Base-by-base conservation (phyloP, 352 stramenopile genomes). In the Pythium biforme region DNA sequence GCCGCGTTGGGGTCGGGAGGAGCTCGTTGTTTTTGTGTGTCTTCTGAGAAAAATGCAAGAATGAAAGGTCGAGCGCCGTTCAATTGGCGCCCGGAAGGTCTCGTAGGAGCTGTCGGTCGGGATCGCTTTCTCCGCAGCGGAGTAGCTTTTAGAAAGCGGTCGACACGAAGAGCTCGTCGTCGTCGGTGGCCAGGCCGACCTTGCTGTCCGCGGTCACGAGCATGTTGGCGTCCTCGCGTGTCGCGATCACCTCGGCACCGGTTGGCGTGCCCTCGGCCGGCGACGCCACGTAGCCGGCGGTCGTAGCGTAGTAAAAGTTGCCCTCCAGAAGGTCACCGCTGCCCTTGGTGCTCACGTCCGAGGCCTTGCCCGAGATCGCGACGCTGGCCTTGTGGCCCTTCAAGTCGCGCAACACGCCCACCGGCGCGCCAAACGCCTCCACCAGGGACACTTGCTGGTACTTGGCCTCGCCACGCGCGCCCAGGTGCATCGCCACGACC, bases 271-370 rank as follows among this genome's bases (percentile, higher is more conserved):
- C 67, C 4, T 51, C 31, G 23, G 27, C 31, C 14, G 62, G 23
- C 6, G 67, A 27, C 15, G 81, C 68, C 27, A 89, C 52, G 15
- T 59, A 66, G 9, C 80, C 82, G 3, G 60, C 71, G 11, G 82
- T 89, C 8, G 72, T 89, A 9, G 79, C 79, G 69, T 89, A 91
- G 66, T 91, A 81, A 17, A 81, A 54, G 27, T 64, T 57, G 11
- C 72, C 72, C 5, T 56, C 43, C 9, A 53, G 59, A 10, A 87
- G 59, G 20, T 64, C 63, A 0, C 40, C 46, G 19, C 75, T 73
- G 14, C 59, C 72, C 4, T 61, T 50, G 56, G 80, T 71, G 47
- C 53, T 47, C 56, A 80, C 58, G n/a, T 79, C 45, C 12, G 5
- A 55, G 26, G 63, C 62, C 58, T 76, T 75, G 48, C 75, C 66